phyloP scores from a whole-genome alignment of 2,329 filamentous ascomycete genomes.

The Diplodia corticola region DNA sequence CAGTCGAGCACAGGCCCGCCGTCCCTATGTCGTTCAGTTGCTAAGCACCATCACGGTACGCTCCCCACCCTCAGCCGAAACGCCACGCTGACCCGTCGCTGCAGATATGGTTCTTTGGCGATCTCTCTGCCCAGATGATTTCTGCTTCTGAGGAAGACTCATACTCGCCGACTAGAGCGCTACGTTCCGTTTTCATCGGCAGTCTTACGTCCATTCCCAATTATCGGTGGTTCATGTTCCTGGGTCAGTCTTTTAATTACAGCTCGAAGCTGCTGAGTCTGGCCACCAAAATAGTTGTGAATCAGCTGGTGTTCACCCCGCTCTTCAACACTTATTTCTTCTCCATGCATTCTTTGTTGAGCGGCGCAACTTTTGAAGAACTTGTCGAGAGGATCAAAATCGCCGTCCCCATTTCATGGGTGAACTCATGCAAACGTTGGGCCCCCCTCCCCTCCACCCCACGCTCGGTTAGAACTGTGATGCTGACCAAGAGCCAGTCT shows the following conservation, averaged over 20 bases:
- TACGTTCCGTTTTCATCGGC: slow-evolving; percentile 73
- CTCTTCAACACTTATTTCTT: slow-evolving; percentile 56
- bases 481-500: slow-evolving; percentile 50
- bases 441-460: no score
- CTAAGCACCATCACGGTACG: slow-evolving; percentile 62
- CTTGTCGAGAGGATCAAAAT: slow-evolving; percentile 69
- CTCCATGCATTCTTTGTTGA: slow-evolving; percentile 50
- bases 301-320: slow-evolving; percentile 79
- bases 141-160: slow-evolving; percentile 25
- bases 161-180: slow-evolving; percentile 70
- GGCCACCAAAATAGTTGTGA: slow-evolving; percentile 73
- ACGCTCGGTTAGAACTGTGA: neutral
- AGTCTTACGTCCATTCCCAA: slow-evolving; percentile 71
- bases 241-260: slow-evolving; percentile 83
- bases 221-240: slow-evolving; percentile 81
- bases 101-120: slow-evolving; percentile 72
- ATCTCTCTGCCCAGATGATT: slow-evolving; percentile 75
- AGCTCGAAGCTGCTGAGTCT: slow-evolving; percentile 70
- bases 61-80: neutral
- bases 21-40: slow-evolving; percentile 80
- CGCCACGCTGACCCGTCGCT: neutral
- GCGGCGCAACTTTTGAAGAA: slow-evolving; percentile 63
- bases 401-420: slow-evolving; percentile 73
- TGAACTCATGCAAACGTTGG: slow-evolving; percentile 70
- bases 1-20: slow-evolving; percentile 66